phyloP scores from a whole-genome alignment of 2,329 filamentous ascomycete species.

The Calonectria fujianensis region DNA sequence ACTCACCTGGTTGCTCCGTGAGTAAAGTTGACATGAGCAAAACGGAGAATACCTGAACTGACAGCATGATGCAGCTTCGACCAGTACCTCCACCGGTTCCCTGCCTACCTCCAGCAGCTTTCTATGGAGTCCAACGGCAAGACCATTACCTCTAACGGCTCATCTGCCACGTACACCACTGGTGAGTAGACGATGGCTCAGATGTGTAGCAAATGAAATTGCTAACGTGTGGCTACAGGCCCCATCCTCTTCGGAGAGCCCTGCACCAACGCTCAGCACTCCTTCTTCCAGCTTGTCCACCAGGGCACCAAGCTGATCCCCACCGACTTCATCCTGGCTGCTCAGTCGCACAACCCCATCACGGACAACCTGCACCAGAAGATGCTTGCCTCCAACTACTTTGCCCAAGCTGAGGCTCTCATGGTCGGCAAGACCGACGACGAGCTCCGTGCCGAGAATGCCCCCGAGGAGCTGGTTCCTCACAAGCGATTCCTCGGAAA shows the following conservation, averaged over 20 bases:
- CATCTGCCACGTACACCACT: conserved; percentile 97
- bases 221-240: conserved; percentile 64
- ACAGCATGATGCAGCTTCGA: conserved; percentile 80
- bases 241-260: conserved; percentile 98
- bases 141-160: conserved; percentile 91
- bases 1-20: conserved; percentile 97
- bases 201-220: neutral
- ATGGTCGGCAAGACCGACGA: conserved; percentile 94
- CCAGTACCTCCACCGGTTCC: conserved; percentile 99
- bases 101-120: conserved; percentile 98
- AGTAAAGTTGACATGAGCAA: conserved; percentile 60
- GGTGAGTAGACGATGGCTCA: conserved; percentile 63
- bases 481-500: conserved; percentile 99
- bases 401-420: conserved; percentile 90
- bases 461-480: conserved; percentile 85
- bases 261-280: conserved; percentile 99
- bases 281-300: conserved; percentile 99
- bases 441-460: conserved; percentile 84
- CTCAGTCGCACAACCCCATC: conserved; percentile 97
- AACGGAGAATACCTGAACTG: conserved; percentile 26
- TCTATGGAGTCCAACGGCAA: conserved; percentile 99
- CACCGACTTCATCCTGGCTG: conserved; percentile 97
- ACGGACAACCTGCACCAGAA: conserved; percentile 95
- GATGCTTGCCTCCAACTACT: conserved; percentile 95
- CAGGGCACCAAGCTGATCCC: conserved; percentile 99